phyloP scores from a whole-genome alignment of 768 basidiomycete genomes.

The Leccinum subgranulosum region DNA sequence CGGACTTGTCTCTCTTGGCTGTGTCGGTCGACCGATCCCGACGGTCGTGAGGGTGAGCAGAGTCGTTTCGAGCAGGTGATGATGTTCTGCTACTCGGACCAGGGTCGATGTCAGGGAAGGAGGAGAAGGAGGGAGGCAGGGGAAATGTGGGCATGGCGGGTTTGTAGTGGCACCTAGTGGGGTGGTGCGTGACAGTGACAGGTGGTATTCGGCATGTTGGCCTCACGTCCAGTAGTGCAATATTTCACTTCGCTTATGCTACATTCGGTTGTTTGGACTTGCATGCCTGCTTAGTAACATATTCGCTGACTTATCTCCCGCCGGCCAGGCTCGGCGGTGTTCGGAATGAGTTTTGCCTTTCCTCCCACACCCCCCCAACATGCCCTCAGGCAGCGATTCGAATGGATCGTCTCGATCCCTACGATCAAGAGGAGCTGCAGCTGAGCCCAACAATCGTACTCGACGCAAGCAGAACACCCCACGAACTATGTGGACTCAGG shows the following conservation, averaged over 20 bases:
- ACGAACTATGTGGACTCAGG: neutral
- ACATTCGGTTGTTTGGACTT: too few species aligned
- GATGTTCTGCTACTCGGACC: conserved; percentile 34
- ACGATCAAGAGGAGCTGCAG: neutral
- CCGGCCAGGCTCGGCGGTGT: too few species aligned
- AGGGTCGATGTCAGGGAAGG: conserved; percentile 63
- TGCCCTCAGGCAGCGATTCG: too few species aligned
- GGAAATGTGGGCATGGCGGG: conserved; percentile 50
- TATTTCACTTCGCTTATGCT: too few species aligned
- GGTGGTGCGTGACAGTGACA: neutral
- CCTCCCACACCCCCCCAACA: too few species aligned
- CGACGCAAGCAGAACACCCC: neutral
- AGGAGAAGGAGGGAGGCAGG: conserved; percentile 63
- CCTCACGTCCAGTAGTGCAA: too few species aligned
- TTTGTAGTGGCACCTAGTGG: neutral
- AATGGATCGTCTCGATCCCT: neutral
- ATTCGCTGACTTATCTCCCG: too few species aligned
- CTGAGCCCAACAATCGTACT: neutral
- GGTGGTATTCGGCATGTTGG: neutral
- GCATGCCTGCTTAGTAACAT: too few species aligned
- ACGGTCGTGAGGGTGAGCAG: conserved; percentile 10
- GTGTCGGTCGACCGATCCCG: conserved; percentile 13
- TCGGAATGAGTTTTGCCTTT: too few species aligned
- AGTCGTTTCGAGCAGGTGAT: conserved; percentile 17
- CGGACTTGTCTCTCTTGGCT: conserved; percentile 18